Percentiles rank a stretch among this genome's conserved stretches.
Evolutionary conservation across 2,329 filamentous ascomycete genomes (phyloP).

Genomic region (Massarina eburnea): DNA sequence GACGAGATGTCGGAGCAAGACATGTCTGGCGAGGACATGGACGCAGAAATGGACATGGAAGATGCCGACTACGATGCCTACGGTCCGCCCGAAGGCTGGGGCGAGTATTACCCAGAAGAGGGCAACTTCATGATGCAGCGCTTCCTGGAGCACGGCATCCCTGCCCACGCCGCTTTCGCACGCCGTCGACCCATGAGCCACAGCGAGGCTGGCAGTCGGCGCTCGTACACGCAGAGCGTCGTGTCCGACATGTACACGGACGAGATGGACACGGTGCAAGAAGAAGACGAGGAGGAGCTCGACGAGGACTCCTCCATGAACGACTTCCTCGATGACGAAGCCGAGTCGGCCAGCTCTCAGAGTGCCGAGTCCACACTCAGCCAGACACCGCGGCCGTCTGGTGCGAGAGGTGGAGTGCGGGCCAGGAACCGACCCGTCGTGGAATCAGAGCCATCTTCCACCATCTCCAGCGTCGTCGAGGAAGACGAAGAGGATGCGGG

Average conservation of each 20-base stretch:
- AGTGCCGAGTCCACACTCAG: slow-evolving; percentile 33
- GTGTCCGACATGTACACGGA: slow-evolving; percentile 44
- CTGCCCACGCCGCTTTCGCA: slow-evolving; percentile 20
- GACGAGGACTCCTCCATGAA: slow-evolving; percentile 47
- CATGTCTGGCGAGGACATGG: slow-evolving; percentile 43
- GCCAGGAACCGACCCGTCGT: slow-evolving; percentile 39
- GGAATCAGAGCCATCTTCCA: slow-evolving; percentile 43
- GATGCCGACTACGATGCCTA: slow-evolving; percentile 37
- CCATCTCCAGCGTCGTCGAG: slow-evolving; percentile 36
- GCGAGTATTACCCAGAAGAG: slow-evolving; percentile 33
- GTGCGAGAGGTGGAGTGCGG: slow-evolving; percentile 21
- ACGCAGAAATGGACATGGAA: slow-evolving; percentile 47
- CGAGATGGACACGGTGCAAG: slow-evolving; percentile 47
- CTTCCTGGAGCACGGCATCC: slow-evolving; percentile 32
- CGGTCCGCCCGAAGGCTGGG: slow-evolving; percentile 33
- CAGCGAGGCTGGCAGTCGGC: slow-evolving; percentile 45
- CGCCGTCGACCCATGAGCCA: slow-evolving; percentile 42
- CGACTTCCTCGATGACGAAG: slow-evolving; percentile 44
- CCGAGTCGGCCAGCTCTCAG: slow-evolving; percentile 23
- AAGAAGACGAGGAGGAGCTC: slow-evolving; percentile 45
- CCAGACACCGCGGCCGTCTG: slow-evolving; percentile 32
- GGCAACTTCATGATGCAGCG: slow-evolving; percentile 38
- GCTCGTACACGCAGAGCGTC: slow-evolving; percentile 45
- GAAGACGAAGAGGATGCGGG: slow-evolving; percentile 42
- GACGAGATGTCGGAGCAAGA: slow-evolving; percentile 46